phyloP scores from a whole-genome alignment of 768 basidiomycete species.

The Naganishia onofrii region DNA sequence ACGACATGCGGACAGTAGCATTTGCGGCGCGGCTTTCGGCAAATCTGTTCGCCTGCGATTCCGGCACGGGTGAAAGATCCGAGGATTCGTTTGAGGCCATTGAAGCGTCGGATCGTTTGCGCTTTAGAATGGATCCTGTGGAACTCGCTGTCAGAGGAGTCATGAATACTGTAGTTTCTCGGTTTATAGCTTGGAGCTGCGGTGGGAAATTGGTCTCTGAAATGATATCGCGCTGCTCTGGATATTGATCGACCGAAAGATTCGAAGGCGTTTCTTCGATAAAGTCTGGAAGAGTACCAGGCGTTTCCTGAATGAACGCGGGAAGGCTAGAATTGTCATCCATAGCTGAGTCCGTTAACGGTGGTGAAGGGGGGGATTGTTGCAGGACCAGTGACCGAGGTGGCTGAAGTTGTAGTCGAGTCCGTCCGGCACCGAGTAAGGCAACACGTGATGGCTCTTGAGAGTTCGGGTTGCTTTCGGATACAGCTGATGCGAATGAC shows the following conservation, averaged over 20 bases:
- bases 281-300: constrained; percentile 11
- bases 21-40: background rate
- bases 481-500: background rate
- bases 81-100: constrained; percentile 19
- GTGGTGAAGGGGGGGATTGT: constrained; percentile 13
- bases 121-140: constrained; percentile 17
- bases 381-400: constrained; percentile 7
- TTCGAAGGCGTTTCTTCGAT: constrained; percentile 5
- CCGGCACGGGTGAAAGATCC: constrained; percentile 17
- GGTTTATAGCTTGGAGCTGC: background rate
- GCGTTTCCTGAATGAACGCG: constrained; percentile 1
- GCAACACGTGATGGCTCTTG: background rate
- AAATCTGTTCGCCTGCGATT: constrained; percentile 3
- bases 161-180: background rate
- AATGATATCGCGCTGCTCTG: background rate
- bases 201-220: no score
- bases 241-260: background rate
- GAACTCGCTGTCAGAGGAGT: constrained; percentile 11
- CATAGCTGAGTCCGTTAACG: constrained; percentile 1
- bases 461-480: constrained; percentile 7
- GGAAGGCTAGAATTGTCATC: constrained; percentile 4
- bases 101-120: constrained; percentile 11
- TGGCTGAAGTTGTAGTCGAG: background rate
- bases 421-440: background rate
- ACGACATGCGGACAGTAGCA: background rate